phyloP scores from a whole-genome alignment of 306 rosid species.

The Begonia loranthoides region DNA sequence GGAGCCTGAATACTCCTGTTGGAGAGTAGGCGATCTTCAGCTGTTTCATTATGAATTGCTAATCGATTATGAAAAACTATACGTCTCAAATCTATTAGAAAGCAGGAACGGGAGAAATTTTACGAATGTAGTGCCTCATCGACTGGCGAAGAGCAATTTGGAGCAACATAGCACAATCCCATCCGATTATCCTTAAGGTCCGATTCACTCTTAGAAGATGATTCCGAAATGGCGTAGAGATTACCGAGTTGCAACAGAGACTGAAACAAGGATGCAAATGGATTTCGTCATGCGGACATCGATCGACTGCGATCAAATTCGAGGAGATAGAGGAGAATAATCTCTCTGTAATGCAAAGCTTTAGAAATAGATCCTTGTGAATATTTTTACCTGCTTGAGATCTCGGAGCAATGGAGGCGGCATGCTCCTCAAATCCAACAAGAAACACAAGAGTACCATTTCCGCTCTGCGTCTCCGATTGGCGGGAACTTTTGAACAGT shows the following conservation, averaged over 20 bases:
- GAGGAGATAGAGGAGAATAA: background rate
- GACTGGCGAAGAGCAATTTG: constrained; percentile 25
- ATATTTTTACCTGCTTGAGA: constrained; percentile 33
- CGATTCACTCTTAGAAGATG: constrained; percentile 18
- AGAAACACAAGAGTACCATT: constrained; percentile 62
- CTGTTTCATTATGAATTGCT: constrained; percentile 22
- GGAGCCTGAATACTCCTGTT: constrained; percentile 36
- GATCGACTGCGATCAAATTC: background rate
- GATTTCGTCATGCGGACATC: constrained; percentile 10
- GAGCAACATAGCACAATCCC: constrained; percentile 49
- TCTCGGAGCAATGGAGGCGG: constrained; percentile 41
- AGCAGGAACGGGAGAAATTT: background rate
- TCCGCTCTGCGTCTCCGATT: constrained; percentile 9
- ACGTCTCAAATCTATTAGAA: background rate
- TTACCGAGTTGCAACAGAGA: constrained; percentile 64
- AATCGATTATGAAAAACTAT: background rate
- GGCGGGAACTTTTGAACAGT: constrained; percentile 19
- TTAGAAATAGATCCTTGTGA: background rate
- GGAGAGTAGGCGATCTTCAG: constrained; percentile 48
- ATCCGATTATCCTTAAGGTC: constrained; percentile 29
- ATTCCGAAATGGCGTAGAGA: constrained; percentile 41
- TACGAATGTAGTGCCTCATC: constrained; percentile 28
- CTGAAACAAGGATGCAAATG: constrained; percentile 22
- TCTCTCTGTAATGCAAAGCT: background rate
- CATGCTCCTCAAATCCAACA: constrained; percentile 55